Percentiles rank a stretch among this genome's conserved stretches.
phyloP scores from a whole-genome alignment of 768 basidiomycete genomes.

The Boletus rubropictus region DNA sequence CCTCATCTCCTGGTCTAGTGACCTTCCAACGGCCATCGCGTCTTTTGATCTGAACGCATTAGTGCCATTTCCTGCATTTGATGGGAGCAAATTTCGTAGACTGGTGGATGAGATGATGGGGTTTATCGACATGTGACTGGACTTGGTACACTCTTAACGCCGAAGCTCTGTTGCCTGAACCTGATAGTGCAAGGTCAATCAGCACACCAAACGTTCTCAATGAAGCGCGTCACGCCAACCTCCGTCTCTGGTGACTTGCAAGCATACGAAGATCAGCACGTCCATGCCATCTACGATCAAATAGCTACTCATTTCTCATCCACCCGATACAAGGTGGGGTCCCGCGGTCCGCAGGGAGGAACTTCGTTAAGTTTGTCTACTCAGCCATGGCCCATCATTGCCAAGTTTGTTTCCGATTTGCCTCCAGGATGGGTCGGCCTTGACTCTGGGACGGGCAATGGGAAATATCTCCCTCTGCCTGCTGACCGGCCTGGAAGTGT shows the following conservation, averaged over 20 bases:
- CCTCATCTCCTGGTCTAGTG: slow-evolving; percentile 32
- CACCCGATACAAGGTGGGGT: slow-evolving; percentile 75
- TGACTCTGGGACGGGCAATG: slow-evolving; percentile 95
- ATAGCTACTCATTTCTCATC: slow-evolving; percentile 86
- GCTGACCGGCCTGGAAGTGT: slow-evolving; percentile 51
- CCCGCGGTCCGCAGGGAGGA: neutral
- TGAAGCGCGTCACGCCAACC: slow-evolving; percentile 35
- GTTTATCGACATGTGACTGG: slow-evolving; percentile 37
- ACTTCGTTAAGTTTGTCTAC: neutral
- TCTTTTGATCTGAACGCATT: slow-evolving; percentile 41
- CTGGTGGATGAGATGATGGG: slow-evolving; percentile 80
- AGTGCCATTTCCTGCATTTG: slow-evolving; percentile 61
- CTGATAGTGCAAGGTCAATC: neutral
- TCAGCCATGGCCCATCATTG: slow-evolving; percentile 88
- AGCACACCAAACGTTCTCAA: neutral
- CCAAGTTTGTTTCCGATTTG: slow-evolving; percentile 63
- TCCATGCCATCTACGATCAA: slow-evolving; percentile 78
- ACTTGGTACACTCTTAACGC: slow-evolving; percentile 5
- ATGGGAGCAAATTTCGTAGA: slow-evolving; percentile 58
- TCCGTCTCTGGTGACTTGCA: slow-evolving; percentile 46
- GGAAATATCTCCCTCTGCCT: slow-evolving; percentile 88
- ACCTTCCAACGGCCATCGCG: slow-evolving; percentile 50
- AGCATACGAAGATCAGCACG: slow-evolving; percentile 65
- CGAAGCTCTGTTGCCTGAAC: neutral
- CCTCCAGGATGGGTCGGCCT: slow-evolving; percentile 80